A percentile compares a stretch with the other conserved stretches of the same genome.
Evolutionary conservation across 768 basidiomycete genomes (phyloP).

Genomic region (Boletus subparvulus): DNA sequence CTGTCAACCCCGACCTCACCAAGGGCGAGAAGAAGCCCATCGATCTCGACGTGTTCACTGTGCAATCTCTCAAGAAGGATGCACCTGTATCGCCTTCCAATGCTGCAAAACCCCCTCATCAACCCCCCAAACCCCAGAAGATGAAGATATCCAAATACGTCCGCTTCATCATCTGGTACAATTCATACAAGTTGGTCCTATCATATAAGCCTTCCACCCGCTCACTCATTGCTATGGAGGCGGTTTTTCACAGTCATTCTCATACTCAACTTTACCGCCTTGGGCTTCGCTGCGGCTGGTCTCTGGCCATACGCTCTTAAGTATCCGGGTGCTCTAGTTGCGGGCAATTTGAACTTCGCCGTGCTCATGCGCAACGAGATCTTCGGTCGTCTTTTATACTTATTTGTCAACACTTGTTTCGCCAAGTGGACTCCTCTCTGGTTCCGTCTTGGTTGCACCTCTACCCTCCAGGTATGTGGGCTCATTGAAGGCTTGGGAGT

Average conservation of each 20-base stretch:
- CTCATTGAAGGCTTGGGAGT: not conserved
- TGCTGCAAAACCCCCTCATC: slow-evolving; percentile 35
- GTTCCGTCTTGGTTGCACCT: slow-evolving; percentile 72
- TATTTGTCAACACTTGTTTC: slow-evolving; percentile 68
- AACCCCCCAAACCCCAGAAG: slow-evolving; percentile 45
- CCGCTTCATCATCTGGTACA: slow-evolving; percentile 70
- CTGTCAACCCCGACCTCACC: slow-evolving; percentile 30
- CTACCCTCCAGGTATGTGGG: slow-evolving; percentile 57
- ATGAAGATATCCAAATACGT: slow-evolving; percentile 61
- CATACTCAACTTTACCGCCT: slow-evolving; percentile 55
- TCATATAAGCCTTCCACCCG: not conserved
- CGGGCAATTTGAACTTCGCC: slow-evolving; percentile 70
- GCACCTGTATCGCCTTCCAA: slow-evolving; percentile 34
- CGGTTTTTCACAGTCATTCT: slow-evolving; percentile 72
- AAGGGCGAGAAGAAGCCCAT: slow-evolving; percentile 41
- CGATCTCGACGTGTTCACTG: slow-evolving; percentile 30
- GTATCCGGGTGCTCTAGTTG: slow-evolving; percentile 69
- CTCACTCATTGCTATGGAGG: slow-evolving; percentile 35
- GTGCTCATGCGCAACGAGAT: slow-evolving; percentile 81
- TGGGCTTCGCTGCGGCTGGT: slow-evolving; percentile 59
- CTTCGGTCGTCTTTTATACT: slow-evolving; percentile 75
- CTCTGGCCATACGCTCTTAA: slow-evolving; percentile 66
- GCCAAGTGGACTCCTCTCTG: slow-evolving; percentile 82
- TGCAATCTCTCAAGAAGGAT: slow-evolving; percentile 44
- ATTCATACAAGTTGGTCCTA: slow-evolving; percentile 63